These are phyloP conservation scores for Globomyces pollinis-pini DNA, from an alignment of 192 early-diverging fungal species.

Conservation along the genomic window DNA sequence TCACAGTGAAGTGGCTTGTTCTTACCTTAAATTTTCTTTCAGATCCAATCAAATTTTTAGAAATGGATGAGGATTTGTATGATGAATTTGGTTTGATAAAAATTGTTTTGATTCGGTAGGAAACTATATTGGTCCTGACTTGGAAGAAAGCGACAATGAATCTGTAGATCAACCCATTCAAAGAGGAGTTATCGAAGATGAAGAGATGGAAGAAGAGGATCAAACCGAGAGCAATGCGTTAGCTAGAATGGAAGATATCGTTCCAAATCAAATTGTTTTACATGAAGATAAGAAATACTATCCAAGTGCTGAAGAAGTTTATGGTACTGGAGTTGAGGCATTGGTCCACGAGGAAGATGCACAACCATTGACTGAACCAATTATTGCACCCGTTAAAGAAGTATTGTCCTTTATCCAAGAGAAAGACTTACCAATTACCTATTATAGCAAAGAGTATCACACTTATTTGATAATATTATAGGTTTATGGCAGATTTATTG, in stretches of 20 bases:
- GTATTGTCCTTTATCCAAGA: constrained; percentile 82
- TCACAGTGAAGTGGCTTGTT: no score
- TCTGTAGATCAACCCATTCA: constrained; percentile 47
- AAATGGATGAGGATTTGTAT: constrained; percentile 12
- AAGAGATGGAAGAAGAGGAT: constrained; percentile 22
- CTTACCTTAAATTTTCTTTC: no score
- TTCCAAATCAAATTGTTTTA: constrained; percentile 66
- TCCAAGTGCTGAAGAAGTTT: constrained; percentile 92
- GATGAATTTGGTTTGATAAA: constrained; percentile 6
- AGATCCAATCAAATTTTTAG: no score
- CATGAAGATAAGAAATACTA: constrained; percentile 99
- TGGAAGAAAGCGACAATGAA: constrained; percentile 58
- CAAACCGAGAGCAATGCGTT: constrained; percentile 19
- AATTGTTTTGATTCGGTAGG: constrained; percentile 41
- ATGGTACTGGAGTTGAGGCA: constrained; percentile 88
- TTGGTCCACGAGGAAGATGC: constrained; percentile 98
- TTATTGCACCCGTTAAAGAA: constrained; percentile 81
- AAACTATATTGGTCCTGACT: constrained; percentile 97
- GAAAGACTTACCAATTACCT: constrained; percentile 74
- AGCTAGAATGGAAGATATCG: constrained; percentile 15
- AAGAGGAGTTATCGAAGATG: constrained; percentile 39
- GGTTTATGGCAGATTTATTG: constrained; percentile 41
- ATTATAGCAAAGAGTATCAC: constrained; percentile 87
- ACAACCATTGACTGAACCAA: constrained; percentile 88
- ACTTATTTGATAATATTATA: no score